Evolutionary conservation across 2,329 filamentous ascomycete species (phyloP).

Genomic region (Ceratocystis papillata): DNA sequence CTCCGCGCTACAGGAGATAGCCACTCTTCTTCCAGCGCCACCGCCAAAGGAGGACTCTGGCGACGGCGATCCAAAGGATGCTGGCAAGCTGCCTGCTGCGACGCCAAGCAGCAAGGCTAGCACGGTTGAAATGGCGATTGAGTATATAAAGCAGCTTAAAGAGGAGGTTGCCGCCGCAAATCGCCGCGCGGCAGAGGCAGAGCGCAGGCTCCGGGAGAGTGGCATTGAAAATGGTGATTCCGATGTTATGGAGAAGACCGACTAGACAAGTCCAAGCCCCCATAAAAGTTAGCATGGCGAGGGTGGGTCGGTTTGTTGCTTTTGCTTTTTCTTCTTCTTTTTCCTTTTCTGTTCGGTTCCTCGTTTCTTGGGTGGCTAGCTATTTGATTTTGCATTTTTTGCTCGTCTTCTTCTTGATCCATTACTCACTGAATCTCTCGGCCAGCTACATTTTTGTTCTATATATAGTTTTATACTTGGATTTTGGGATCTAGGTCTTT

Average conservation of each 20-base stretch:
- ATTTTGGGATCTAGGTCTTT: not conserved
- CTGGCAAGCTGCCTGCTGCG: constrained; percentile 31
- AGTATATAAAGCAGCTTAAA: constrained; percentile 82
- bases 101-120: constrained; percentile 82
- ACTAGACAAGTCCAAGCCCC: not conserved
- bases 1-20: constrained; percentile 82
- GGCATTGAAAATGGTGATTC: constrained; percentile 28
- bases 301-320: not conserved
- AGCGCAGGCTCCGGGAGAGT: constrained; percentile 43
- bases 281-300: no score
- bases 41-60: constrained; percentile 37
- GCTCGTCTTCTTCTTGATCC: not conserved
- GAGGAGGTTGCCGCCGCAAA: constrained; percentile 58
- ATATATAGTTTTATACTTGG: not conserved
- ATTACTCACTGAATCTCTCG: not conserved
- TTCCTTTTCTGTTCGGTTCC: not conserved
- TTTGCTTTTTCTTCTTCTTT: not conserved
- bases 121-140: constrained; percentile 93
- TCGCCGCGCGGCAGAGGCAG: constrained; percentile 51
- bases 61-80: constrained; percentile 39
- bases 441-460: not conserved
- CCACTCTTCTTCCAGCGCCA: constrained; percentile 62
- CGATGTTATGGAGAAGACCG: constrained; percentile 27
- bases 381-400: constrained; percentile 8
- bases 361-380: not conserved